Conservation (phyloP, 768 basidiomycete species). For the Aureoboletus auriporus region DNA sequence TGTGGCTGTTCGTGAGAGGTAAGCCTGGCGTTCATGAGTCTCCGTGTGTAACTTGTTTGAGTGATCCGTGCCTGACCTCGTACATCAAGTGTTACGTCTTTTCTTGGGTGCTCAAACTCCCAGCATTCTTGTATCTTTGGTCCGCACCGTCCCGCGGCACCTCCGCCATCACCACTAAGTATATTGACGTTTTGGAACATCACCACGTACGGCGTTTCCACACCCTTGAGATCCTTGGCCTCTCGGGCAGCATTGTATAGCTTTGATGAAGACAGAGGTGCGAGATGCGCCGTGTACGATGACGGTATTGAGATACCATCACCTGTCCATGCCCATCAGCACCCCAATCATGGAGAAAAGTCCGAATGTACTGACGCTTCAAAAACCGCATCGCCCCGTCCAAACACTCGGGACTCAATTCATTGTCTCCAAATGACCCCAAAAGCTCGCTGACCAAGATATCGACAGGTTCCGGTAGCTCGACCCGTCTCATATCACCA, state of each 20-base stretch:
- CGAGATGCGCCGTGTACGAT: constrained; percentile 92
- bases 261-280: constrained; percentile 92
- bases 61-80: constrained; percentile 45
- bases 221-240: constrained; percentile 60
- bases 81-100: constrained; percentile 69
- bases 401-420: constrained; percentile 95
- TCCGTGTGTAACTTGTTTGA: background rate
- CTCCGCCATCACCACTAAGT: constrained; percentile 71
- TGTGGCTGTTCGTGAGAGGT: constrained; percentile 94
- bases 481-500: constrained; percentile 89
- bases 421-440: constrained; percentile 98
- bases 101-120: constrained; percentile 93
- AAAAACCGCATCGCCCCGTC: constrained; percentile 94
- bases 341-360: background rate
- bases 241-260: constrained; percentile 79
- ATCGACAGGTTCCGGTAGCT: constrained; percentile 84
- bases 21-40: constrained; percentile 49
- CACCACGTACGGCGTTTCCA: constrained; percentile 97
- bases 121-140: constrained; percentile 90
- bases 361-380: constrained; percentile 54
- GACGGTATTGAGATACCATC: constrained; percentile 94
- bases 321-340: constrained; percentile 43
- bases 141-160: constrained; percentile 65
- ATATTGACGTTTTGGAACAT: constrained; percentile 96
- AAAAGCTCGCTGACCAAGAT: constrained; percentile 94